Conservation (phyloP, 2,329 filamentous ascomycete species). For the Botryotinia narcissicola region DNA sequence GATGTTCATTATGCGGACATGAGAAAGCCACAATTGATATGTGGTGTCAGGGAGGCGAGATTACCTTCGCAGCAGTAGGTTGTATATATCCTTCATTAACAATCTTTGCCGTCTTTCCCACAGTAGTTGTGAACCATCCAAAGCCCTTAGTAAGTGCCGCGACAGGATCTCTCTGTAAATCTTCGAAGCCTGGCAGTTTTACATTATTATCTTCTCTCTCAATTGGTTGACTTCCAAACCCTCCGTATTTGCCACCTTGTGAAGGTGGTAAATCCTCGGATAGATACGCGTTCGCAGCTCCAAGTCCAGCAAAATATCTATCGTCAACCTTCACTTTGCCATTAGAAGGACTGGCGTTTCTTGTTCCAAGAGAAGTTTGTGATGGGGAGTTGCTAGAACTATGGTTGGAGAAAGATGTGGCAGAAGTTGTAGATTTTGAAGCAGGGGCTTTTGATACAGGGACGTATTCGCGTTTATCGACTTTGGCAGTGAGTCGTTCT, state of each 20-base stretch:
- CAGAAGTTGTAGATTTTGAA: conserved; percentile 1
- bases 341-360: conserved; percentile 33
- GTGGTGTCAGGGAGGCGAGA: conserved; percentile 29
- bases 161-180: conserved; percentile 87
- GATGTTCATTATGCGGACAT: neutral
- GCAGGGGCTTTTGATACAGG: conserved; percentile 57
- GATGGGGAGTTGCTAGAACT: conserved; percentile 20
- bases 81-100: conserved; percentile 91
- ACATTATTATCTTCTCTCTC: conserved; percentile 47
- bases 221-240: conserved; percentile 74
- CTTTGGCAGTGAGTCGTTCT: conserved; percentile 80
- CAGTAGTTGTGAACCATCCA: conserved; percentile 87
- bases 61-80: conserved; percentile 83
- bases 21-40: neutral
- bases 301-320: conserved; percentile 83
- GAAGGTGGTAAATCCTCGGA: conserved; percentile 74
- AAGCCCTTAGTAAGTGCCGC: conserved; percentile 88
- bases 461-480: conserved; percentile 84
- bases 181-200: conserved; percentile 69
- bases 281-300: conserved; percentile 75
- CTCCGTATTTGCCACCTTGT: conserved; percentile 88
- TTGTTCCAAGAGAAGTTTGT: conserved; percentile 30
- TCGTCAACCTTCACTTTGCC: conserved; percentile 70
- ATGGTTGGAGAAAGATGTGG: conserved; percentile 18
- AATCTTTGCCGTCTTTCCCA: conserved; percentile 85